These are phyloP conservation scores for Leccinum pachyderme DNA, from an alignment of 1,284 basidiomycete species.

Conservation along the genomic window DNA sequence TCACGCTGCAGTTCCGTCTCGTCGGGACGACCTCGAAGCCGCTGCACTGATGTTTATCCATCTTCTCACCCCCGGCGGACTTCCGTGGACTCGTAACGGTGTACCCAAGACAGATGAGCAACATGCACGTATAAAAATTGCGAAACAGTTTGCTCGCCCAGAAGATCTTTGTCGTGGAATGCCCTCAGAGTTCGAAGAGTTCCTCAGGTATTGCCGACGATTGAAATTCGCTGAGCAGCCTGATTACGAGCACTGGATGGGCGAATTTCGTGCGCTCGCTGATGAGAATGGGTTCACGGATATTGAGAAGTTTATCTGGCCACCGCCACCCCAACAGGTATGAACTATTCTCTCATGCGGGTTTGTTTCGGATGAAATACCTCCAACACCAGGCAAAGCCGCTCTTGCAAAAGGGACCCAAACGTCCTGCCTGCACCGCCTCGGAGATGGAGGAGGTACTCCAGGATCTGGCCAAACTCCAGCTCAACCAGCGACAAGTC, in stretches of 20 bases:
- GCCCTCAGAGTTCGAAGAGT: slow-evolving; percentile 70
- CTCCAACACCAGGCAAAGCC: slow-evolving; percentile 21
- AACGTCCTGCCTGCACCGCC: slow-evolving; percentile 27
- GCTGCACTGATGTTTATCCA: slow-evolving; percentile 75
- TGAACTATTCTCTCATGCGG: background rate
- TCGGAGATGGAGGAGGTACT: slow-evolving; percentile 54
- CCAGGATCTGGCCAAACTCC: slow-evolving; percentile 54
- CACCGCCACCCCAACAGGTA: slow-evolving; percentile 46
- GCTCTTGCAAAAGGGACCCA: slow-evolving; percentile 29
- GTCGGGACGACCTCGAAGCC: slow-evolving; percentile 74
- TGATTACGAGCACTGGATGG: slow-evolving; percentile 61
- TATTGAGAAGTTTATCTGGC: slow-evolving; percentile 68
- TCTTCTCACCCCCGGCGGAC: slow-evolving; percentile 68
- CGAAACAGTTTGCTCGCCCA: slow-evolving; percentile 55
- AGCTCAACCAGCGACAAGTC: slow-evolving; percentile 48
- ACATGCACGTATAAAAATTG: slow-evolving; percentile 58
- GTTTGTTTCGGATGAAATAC: slow-evolving; percentile 1
- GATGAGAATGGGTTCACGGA: slow-evolving; percentile 54
- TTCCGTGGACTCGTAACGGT: slow-evolving; percentile 73
- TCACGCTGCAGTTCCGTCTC: slow-evolving; percentile 56
- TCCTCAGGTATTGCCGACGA: slow-evolving; percentile 65
- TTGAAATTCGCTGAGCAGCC: slow-evolving; percentile 65
- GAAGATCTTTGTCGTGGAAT: slow-evolving; percentile 70
- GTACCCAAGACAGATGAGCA: slow-evolving; percentile 64
- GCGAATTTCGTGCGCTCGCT: slow-evolving; percentile 58